Evolutionary conservation across 805 yeast genomes (phyloP), one percentile per base, ranked within the genome.

Genomic region (Starmerella khaoyaiensis): DNA sequence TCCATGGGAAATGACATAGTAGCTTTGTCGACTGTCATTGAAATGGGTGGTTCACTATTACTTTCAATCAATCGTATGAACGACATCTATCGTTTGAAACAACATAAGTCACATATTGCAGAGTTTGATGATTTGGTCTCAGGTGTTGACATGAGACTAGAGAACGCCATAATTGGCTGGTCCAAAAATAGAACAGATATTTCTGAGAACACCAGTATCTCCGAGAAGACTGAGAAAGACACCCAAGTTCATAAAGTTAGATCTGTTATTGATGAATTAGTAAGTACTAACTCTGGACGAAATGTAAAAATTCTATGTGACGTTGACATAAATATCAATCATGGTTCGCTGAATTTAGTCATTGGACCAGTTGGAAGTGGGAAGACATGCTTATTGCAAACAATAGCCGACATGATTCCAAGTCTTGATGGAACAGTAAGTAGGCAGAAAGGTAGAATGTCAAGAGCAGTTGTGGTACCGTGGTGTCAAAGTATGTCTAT

Each of bases 281-380:
- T 18, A 31, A 8, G 11, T 6, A 7, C 14, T 8, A n/a, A 7
- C 4, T 5, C 20, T 6, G 21, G 28, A 17, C 28, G 31, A 12
- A 30, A 20, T 17, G 8, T 7, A 15, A 23, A 23, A n/a, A 23
- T 39, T 6, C 9, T 74, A 52, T 39, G 48, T 31, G 46, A 75
- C 49, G 54, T 81, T 40, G 63, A 72, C 45, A 55, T 81, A 17
- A 52, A 55, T 1, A 60, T 81, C 31, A 57, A 62, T 26, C 67
- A 66, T 40, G 81, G 81, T 17, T 87, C 81, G 50, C 69, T 83
- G 40, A 61, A 80, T 5, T 75, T 79, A 31, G 66, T 79, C 21
- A 77, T 87, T 0, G 94, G 94, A 14, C 59, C 75, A 1, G 78
- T 81, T 48, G 93, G 93, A 4, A 67, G 81, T 2, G 93, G 94